Conservation (phyloP, 1,139 yeast genomes). For the Scheffersomyces lignicola region DNA sequence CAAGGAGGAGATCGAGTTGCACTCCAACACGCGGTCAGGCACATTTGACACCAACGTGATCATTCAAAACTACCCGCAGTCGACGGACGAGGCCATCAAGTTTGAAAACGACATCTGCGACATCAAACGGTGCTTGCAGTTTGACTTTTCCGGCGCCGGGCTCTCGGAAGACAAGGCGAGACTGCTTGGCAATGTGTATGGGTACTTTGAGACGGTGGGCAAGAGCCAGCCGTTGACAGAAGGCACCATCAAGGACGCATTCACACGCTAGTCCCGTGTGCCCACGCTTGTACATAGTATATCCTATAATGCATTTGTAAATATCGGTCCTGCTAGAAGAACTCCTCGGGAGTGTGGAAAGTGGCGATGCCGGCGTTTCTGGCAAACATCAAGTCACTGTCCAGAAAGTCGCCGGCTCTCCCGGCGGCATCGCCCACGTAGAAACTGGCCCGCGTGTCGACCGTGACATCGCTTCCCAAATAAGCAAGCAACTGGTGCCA, state of each 20-base stretch:
- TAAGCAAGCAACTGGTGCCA: constrained; percentile 51
- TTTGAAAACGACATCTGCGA: constrained; percentile 58
- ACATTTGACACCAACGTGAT: constrained; percentile 46
- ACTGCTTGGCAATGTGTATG: constrained; percentile 42
- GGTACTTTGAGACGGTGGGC: constrained; percentile 61
- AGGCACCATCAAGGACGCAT: background rate
- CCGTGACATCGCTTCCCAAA: constrained; percentile 21
- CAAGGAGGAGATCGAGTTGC: constrained; percentile 43
- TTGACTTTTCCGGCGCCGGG: constrained; percentile 25
- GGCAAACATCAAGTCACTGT: constrained; percentile 74
- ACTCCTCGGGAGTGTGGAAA: constrained; percentile 73
- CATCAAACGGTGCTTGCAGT: constrained; percentile 37
- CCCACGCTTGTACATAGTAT: background rate
- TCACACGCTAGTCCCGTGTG: background rate
- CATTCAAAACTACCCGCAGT: constrained; percentile 55
- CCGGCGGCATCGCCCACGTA: constrained; percentile 99
- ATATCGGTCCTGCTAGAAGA: constrained; percentile 23
- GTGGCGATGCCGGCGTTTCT: constrained; percentile 41
- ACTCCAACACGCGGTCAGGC: constrained; percentile 42
- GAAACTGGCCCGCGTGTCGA: constrained; percentile 49
- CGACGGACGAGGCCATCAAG: constrained; percentile 61
- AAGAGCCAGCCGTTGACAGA: constrained; percentile 30
- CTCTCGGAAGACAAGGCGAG: constrained; percentile 25
- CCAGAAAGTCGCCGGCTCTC: constrained; percentile 70
- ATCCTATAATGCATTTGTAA: background rate